Conservation (phyloP, 2,329 filamentous ascomycete species). For the Penicillium polonicum region DNA sequence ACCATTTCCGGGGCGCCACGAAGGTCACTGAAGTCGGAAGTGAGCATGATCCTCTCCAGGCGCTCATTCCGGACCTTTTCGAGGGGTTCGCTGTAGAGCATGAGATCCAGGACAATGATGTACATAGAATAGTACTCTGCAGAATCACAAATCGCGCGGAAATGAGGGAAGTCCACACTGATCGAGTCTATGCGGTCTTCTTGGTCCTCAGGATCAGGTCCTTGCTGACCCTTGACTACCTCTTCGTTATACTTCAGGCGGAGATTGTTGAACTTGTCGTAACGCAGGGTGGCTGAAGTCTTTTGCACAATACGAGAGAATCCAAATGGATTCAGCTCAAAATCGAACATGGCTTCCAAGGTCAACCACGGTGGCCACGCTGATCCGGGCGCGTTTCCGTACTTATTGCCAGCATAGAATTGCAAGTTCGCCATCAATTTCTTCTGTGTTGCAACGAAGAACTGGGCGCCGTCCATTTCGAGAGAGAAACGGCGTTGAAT, state of each 20-base stretch:
- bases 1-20: slow-evolving; percentile 93
- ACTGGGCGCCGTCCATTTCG: slow-evolving; percentile 96
- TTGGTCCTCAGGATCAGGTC: slow-evolving; percentile 45
- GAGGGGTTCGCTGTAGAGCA: slow-evolving; percentile 92
- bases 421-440: slow-evolving; percentile 84
- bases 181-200: slow-evolving; percentile 92
- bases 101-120: slow-evolving; percentile 91
- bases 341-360: slow-evolving; percentile 98
- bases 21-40: slow-evolving; percentile 96
- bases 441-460: slow-evolving; percentile 94
- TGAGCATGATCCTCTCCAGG: slow-evolving; percentile 97
- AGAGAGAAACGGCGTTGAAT: slow-evolving; percentile 92
- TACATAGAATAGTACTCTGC: slow-evolving; percentile 97
- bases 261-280: slow-evolving; percentile 97
- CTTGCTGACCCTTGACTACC: slow-evolving; percentile 61
- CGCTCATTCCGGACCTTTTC: slow-evolving; percentile 97
- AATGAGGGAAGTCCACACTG: slow-evolving; percentile 93
- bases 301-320: slow-evolving; percentile 97
- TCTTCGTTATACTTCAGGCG: slow-evolving; percentile 97
- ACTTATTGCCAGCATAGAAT: slow-evolving; percentile 90
- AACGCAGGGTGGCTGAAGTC: slow-evolving; percentile 89
- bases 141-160: slow-evolving; percentile 94
- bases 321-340: slow-evolving; percentile 89
- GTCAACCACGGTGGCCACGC: slow-evolving; percentile 98
- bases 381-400: slow-evolving; percentile 79